Evolutionary conservation across 2,329 filamentous ascomycete species (phyloP).

Genomic region (Aspergillus sp.): DNA sequence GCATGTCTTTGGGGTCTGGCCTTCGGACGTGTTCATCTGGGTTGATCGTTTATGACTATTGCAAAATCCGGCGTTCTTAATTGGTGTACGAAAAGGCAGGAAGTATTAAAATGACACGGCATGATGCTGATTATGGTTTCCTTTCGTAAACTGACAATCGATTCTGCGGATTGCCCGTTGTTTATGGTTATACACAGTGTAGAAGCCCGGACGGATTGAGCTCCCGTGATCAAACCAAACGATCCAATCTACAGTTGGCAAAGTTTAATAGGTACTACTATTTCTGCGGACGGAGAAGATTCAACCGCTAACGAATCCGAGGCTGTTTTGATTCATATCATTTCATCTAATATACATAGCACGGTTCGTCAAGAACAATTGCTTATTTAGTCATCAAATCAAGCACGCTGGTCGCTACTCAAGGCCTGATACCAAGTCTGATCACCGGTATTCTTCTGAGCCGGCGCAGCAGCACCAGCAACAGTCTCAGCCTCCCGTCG

Average conservation of each 20-base stretch:
- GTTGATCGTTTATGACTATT: constrained; percentile 35
- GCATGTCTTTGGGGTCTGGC: constrained; percentile 41
- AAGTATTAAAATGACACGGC: constrained; percentile 26
- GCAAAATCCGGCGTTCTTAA: constrained; percentile 39
- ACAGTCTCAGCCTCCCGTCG: constrained; percentile 30
- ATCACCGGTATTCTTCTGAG: constrained; percentile 25
- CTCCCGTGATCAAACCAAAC: too few species aligned
- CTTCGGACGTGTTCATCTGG: constrained; percentile 34
- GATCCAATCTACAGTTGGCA: not conserved
- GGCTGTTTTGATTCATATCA: not conserved
- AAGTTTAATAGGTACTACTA: not conserved
- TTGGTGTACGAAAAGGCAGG: constrained; percentile 43
- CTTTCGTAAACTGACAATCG: not conserved
- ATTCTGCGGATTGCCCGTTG: not conserved
- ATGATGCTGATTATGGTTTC: constrained; percentile 10
- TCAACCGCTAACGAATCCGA: not conserved
- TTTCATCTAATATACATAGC: constrained; percentile 5
- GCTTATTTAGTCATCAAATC: not conserved
- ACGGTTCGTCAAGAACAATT: not conserved
- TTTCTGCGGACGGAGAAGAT: not conserved
- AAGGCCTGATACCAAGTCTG: constrained; percentile 25
- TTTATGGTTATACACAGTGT: too few species aligned
- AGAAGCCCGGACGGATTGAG: too few species aligned
- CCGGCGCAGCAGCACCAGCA: constrained; percentile 24
- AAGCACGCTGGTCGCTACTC: constrained; percentile 31